Evolutionary conservation across 2,329 filamentous ascomycete species (phyloP), one percentile per base, ranked within the genome.

Genomic region (Ophiostoma himal-ulmi): DNA sequence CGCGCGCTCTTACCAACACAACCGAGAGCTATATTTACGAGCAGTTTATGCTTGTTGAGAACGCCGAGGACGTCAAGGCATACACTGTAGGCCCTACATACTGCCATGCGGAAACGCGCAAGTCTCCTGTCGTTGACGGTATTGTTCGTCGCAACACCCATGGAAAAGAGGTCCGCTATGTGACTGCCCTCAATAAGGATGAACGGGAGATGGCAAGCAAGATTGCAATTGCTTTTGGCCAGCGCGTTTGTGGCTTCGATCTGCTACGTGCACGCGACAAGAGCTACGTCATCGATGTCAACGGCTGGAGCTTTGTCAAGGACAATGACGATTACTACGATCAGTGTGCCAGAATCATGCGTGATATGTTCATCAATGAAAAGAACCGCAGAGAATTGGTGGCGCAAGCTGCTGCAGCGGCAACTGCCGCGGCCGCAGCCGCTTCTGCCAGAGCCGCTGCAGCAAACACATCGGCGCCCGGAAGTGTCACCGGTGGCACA

Each of bases 291-390:
- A 99, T 99, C 75, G 95, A 99, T 76, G 95, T 99, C 75, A 99
- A 99, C 78, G 95, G 95, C 14, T 99, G 96, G 96, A 98, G 94
- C 77, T 99, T 99, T 76, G 95, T 99, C 79, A 99, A 99, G 79
- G 96, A 99, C 79, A 99, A 99, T 76, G 94, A 97, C 73, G 94
- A 96, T 72, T 99, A 99, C 79, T 99, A 99, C 78, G 92, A 98
- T 76, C 92, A 93, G 76, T 95, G 91, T 75, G 89, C 95, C 30
- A 89, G 84, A 72, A 97, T 98, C 67, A 82, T 99, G 68, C 92
- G 89, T 77, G 90, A 95, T 7, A 92, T 96, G 77, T 98, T 99
- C 75, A 83, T 96, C 73, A 88, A 88, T 73, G 94, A 97, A 14
- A 92, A 89, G 76, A 80, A 88, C 69, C 86, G 87, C 52, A 86